phyloP scores from a whole-genome alignment of 2,329 filamentous ascomycete species.

The Aspergillus novofumigatus region DNA sequence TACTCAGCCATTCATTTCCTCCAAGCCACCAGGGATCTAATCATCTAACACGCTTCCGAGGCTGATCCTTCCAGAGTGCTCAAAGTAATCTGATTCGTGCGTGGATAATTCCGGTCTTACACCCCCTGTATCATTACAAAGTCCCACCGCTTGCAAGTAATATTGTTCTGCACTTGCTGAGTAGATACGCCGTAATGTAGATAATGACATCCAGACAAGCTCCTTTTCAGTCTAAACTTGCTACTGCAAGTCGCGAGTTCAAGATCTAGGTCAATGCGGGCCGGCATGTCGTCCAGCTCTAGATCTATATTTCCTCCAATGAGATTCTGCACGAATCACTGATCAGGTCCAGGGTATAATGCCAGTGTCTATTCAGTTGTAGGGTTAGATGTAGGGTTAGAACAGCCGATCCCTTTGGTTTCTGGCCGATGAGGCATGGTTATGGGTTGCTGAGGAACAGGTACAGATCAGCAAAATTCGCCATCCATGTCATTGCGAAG shows the following conservation, averaged over 20 bases:
- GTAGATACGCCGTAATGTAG: neutral
- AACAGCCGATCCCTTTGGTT: neutral
- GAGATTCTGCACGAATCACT: neutral
- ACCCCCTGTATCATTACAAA: too few species aligned
- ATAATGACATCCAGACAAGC: neutral
- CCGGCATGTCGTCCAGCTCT: neutral
- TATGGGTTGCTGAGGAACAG: neutral
- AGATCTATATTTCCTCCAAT: neutral
- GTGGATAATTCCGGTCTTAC: neutral
- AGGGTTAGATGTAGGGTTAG: neutral
- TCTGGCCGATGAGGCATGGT: neutral
- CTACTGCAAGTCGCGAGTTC: neutral
- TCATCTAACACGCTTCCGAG: neutral
- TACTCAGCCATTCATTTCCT: neutral
- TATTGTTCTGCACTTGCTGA: neutral
- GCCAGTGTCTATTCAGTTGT: neutral
- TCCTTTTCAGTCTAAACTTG: neutral
- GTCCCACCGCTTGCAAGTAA: too few species aligned
- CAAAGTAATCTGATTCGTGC: neutral
- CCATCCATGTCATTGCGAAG: too few species aligned
- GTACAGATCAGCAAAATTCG: neutral
- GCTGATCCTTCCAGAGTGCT: neutral
- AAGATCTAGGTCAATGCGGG: neutral
- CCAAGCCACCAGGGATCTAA: neutral
- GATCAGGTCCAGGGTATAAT: neutral